Conservation (phyloP, 371 early-diverging fungal species). For the Mortierella sp. region DNA sequence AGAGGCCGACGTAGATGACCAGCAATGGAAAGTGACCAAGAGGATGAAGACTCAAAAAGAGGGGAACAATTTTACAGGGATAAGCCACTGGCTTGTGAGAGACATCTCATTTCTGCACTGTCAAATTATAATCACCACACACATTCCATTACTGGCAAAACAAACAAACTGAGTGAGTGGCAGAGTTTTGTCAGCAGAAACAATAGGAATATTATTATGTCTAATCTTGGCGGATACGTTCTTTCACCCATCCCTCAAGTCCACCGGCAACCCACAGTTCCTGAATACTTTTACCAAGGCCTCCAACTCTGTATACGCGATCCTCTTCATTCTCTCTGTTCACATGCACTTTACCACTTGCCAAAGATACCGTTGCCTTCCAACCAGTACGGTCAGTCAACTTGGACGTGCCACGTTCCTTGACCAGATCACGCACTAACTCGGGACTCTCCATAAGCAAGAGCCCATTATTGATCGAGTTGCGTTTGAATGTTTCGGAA, state of each 20-base stretch:
- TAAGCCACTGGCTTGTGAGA: too few species aligned
- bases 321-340: constrained; percentile 59
- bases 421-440: constrained; percentile 79
- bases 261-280: constrained; percentile 93
- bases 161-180: too few species aligned
- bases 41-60: neutral
- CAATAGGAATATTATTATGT: too few species aligned
- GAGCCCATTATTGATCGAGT: constrained; percentile 96
- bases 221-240: constrained; percentile 32
- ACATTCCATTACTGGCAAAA: too few species aligned
- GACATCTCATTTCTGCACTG: too few species aligned
- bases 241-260: constrained; percentile 88
- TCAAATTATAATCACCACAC: too few species aligned
- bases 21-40: too few species aligned
- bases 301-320: constrained; percentile 71
- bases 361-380: constrained; percentile 67
- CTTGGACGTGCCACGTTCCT: constrained; percentile 56
- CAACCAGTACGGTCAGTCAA: constrained; percentile 84
- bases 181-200: too few species aligned
- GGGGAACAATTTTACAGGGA: neutral
- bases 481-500: constrained; percentile 96
- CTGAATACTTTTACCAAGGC: constrained; percentile 92
- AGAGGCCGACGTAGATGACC: neutral
- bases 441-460: constrained; percentile 89
- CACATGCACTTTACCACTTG: constrained; percentile 68